Percentiles rank a stretch among this genome's conserved stretches.
Evolutionary conservation across 106 monocot species (phyloP).

Genomic region (Alisma plantagoaquatica): DNA sequence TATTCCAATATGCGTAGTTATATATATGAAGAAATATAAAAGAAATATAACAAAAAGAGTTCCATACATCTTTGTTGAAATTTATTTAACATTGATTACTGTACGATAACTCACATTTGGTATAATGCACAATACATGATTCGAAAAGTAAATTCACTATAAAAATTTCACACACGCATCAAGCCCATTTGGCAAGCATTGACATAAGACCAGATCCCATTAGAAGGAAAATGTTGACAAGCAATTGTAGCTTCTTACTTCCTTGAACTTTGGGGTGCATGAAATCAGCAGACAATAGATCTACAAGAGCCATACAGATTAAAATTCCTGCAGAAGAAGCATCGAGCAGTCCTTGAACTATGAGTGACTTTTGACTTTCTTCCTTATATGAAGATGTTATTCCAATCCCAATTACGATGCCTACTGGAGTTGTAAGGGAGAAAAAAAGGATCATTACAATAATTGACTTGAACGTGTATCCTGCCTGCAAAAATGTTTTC

Average conservation of each 20-base stretch:
- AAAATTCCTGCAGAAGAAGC: constrained; percentile 5
- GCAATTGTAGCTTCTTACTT: not conserved
- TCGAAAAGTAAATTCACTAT: too few species aligned
- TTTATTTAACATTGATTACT: too few species aligned
- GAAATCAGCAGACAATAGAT: constrained; percentile 9
- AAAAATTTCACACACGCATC: too few species aligned
- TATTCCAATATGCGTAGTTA: too few species aligned
- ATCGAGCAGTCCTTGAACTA: constrained; percentile 4
- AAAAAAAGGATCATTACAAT: constrained; percentile 2
- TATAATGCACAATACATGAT: too few species aligned
- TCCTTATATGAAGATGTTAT: not conserved
- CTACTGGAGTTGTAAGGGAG: constrained; percentile 4
- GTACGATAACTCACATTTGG: too few species aligned
- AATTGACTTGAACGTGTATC: not conserved
- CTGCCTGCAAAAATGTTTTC: too few species aligned
- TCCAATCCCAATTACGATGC: constrained; percentile 1
- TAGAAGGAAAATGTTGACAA: not conserved
- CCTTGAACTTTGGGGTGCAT: constrained; percentile 1
- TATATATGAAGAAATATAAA: too few species aligned
- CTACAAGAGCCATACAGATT: constrained; percentile 13
- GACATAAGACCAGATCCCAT: constrained; percentile 6
- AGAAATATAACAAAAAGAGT: too few species aligned
- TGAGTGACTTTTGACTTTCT: not conserved
- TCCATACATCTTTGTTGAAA: too few species aligned
- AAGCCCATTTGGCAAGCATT: constrained; percentile 4